phyloP scores from a whole-genome alignment of 2,329 filamentous ascomycete species.

The Fusarium mundagurra region DNA sequence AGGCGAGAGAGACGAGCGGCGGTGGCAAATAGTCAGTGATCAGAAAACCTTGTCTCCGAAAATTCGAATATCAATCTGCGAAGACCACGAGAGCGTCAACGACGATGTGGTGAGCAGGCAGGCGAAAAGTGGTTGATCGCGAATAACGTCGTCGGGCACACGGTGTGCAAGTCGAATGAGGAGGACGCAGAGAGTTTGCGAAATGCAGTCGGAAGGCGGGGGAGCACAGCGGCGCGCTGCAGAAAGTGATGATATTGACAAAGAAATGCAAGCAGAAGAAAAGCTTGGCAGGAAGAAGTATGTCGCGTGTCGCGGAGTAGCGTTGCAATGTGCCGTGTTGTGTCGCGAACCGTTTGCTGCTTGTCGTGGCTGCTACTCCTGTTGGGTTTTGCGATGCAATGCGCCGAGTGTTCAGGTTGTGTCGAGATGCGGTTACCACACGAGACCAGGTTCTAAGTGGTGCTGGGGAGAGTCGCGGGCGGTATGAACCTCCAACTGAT shows the following conservation, averaged over 20 bases:
- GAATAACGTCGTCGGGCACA: slow-evolving; percentile 16
- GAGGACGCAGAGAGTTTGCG: slow-evolving; percentile 14
- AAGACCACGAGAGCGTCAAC: slow-evolving; percentile 19
- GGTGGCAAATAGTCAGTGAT: slow-evolving; percentile 36
- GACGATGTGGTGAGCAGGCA: slow-evolving; percentile 1
- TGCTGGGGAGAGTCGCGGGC: slow-evolving; percentile 35
- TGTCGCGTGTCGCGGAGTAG: slow-evolving; percentile 36
- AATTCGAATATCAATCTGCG: slow-evolving; percentile 21
- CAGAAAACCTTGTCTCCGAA: slow-evolving; percentile 21
- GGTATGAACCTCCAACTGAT: slow-evolving; percentile 38
- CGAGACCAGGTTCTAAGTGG: slow-evolving; percentile 43
- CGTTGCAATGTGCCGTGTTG: slow-evolving; percentile 33
- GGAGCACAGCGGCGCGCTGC: slow-evolving; percentile 37
- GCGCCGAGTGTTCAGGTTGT: slow-evolving; percentile 37
- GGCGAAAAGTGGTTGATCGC: slow-evolving; percentile 19
- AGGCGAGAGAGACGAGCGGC: slow-evolving; percentile 17
- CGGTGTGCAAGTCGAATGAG: slow-evolving; percentile 15
- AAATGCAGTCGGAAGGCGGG: slow-evolving; percentile 39
- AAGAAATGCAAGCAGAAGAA: slow-evolving; percentile 1
- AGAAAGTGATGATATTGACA: slow-evolving; percentile 23
- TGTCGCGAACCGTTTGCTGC: slow-evolving; percentile 30
- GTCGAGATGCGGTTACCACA: slow-evolving; percentile 42
- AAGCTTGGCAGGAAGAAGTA: slow-evolving; percentile 10
- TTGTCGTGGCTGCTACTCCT: slow-evolving; percentile 26
- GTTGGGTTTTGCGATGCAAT: slow-evolving; percentile 32